Base-by-base conservation (phyloP, 1,284 basidiomycete species). In the Ceraceosorus guamensis region DNA sequence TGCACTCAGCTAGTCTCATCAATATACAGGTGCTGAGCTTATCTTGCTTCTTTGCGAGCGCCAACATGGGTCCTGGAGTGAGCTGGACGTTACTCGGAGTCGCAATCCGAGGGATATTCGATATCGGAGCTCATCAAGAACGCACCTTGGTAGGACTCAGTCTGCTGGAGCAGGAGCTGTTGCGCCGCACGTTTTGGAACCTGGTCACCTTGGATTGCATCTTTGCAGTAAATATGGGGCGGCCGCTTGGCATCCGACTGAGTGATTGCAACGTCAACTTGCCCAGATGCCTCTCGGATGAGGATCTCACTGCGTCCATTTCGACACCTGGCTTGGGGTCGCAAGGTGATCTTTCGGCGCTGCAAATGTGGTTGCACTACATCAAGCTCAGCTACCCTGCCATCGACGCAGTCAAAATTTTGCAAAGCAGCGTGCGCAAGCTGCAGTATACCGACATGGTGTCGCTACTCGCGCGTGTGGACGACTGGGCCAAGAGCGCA, bases 51-150 rank as follows among this genome's bases (percentile, higher is more conserved):
- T 71, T 70, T 34, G 66, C 69, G 68, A 67, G 65, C 34, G 63
- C 66, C 2, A 53, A 59, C 31, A 62, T 71, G 35, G 69, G 69
- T 2, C 62, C 66, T 11, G 69, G 69, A 18, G 59, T 63, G 6
- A 60, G 60, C 47, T 71, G 69, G 69, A 66, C 66, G 1, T 58
- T 70, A 10, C 63, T 71, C n/a, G 69, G 69, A 31, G 63, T 66
- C 6, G 69, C 64, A 3, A 70, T 71, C 32, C 65, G 69, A 8
- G 69, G 60, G 24, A 57, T 71, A 37, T 60, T 61, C 35, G 69
- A 71, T 46, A 71, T 71, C 46, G 69, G 69, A 24, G 61, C 69
- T 45, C 69, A 71, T 39, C 63, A 63, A 50, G 69, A 71, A 49
- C 61, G 66, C 14, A 68, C 69, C 24, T 66, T 70, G 43, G 47